Evolutionary conservation across 768 basidiomycete species (phyloP), one percentile per base, ranked within the genome.

Genomic region (Glaciozyma martinii): DNA sequence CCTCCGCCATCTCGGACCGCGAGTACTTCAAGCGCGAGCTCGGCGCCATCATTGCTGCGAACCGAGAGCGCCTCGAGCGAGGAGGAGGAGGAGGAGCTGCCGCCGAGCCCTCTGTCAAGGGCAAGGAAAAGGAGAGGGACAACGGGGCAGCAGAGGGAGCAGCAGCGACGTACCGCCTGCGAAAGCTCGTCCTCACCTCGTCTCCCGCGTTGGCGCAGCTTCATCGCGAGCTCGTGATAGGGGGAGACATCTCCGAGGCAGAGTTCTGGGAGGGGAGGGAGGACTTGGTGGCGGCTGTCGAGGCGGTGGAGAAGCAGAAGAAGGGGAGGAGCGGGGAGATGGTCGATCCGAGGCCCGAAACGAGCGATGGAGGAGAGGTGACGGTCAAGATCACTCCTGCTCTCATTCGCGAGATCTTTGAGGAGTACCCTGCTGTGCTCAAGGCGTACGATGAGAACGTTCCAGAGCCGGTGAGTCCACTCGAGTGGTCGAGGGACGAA

Each of bases 251-350:
- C 37, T 87, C 86, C 2, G 93, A 98, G 76, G 82, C 84, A 0
- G 95, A 99, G 71, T 99, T 98, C 76, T 98, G 95, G 95, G 91
- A 92, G 66, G 90, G 91, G 40, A 81, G 95, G 74, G 88, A 95
- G 82, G 90, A 95, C 74, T 62, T 76, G 65, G 30, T 63, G 27
- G 54, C 30, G 10, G 53, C 62, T 12, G 25, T 66, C 32, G 52
- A 62, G 4, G 65, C 64, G 18, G 66, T 66, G 37, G 61, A 67
- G n/a, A 44, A 30, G 1, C 59, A 68, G n/a, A 57, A 57, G 46
- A 66, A 63, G 44, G 90, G 90, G n/a, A 87, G 86, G 75, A 80
- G 87, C 0, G 89, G 88, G 46, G 85, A 88, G 71, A 81, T 93
- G 30, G 89, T 92, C 25, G 90, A 92, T 72, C 90, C 89, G 8